Base-by-base conservation (phyloP, 371 early-diverging fungal species). In the Mortierella sp. region DNA sequence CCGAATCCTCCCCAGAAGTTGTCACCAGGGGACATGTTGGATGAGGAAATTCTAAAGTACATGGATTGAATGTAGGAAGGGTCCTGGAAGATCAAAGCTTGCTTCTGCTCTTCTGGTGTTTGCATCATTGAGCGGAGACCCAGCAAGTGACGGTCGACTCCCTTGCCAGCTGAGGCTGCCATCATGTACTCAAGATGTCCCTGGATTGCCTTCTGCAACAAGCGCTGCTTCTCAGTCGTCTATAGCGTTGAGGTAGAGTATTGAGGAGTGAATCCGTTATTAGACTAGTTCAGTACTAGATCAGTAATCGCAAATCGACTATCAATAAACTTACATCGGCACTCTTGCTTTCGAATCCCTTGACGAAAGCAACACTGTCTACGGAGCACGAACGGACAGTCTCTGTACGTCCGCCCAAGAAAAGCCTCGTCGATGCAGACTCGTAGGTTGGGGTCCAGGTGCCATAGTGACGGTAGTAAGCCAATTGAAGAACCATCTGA, bases 401-500 rank as follows among this genome's bases (percentile, higher is more conserved):
- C 84, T 96, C 96, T n/a, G 96, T 96, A 43, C 96, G 88, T 11
- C 96, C 96, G 61, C 92, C 93, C 65, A 87, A 77, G 87, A 94
- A 96, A 53, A 82, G 58, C n/a, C 96, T 86, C 10, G 92, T 91
- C 11, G 94, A 92, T 1, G 95, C 94, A 10, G 94, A 88, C 78
- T 96, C 94, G 77, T 93, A 93, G 32, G 91, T 94, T 69, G 94
- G 85, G n/a, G 86, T 83, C 48, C 88, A 86, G 33, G 79, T 76
- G n/a, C 88, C 86, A 72, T 92, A 87, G 47, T 88, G 83, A 10
- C 93, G 87, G 70, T 87, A 87, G 86, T 91, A 94, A 0, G 96
- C 89, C 22, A 94, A 72, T 74, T 96, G 96, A 43, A 96, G 81
- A 1, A 89, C 94, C 84, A 96, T 87, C 85, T 96, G 96, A 53